phyloP scores from a whole-genome alignment of 2,329 filamentous ascomycete species.

The Fusarium armeniacum region DNA sequence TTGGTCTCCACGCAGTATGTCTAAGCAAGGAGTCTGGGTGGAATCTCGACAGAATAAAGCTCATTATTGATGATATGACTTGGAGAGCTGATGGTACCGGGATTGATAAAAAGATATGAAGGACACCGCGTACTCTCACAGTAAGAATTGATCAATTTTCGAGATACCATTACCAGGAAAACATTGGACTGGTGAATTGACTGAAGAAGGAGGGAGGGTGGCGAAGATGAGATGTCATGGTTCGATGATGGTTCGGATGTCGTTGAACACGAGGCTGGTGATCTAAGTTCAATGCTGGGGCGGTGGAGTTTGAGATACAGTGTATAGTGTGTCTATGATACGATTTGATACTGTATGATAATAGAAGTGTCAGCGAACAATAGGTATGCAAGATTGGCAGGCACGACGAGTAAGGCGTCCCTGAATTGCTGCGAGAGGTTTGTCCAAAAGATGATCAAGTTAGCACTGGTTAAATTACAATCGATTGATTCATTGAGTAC shows the following conservation, averaged over 20 bases:
- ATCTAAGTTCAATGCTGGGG: conserved; percentile 45
- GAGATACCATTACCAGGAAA: background rate
- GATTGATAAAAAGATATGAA: background rate
- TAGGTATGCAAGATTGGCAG: background rate
- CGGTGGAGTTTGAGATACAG: conserved; percentile 38
- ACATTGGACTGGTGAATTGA: background rate
- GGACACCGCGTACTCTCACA: conserved; percentile 11
- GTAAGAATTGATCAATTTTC: background rate
- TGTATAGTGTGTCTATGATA: background rate
- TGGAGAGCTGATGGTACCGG: background rate
- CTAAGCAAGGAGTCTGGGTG: background rate
- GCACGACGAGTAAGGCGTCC: background rate
- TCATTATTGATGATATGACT: conserved; percentile 17
- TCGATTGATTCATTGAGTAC: background rate
- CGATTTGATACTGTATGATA: background rate
- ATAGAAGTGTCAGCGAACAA: background rate
- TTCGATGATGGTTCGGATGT: conserved; percentile 26
- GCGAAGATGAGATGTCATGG: conserved; percentile 12
- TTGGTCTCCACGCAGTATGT: background rate
- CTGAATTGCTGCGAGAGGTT: background rate
- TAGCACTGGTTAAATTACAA: background rate
- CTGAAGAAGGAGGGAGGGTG: background rate
- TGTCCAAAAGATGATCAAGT: too few species aligned
- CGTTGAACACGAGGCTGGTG: conserved; percentile 40
- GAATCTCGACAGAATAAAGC: background rate